Evolutionary conservation across 1,139 yeast species (phyloP), one percentile per base, ranked within the genome.

Genomic region (Geotrichum klebahnii): DNA sequence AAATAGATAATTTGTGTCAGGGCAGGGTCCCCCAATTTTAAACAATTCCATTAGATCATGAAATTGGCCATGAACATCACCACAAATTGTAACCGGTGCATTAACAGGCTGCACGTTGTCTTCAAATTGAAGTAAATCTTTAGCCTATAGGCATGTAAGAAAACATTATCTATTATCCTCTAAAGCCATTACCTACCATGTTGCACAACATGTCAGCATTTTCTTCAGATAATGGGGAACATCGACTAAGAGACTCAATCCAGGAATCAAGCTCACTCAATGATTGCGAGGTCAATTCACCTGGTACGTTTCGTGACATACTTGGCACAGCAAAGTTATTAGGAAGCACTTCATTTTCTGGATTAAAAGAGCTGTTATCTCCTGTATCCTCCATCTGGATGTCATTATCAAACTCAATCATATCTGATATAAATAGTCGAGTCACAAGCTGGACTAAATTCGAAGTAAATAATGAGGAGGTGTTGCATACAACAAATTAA

Each of bases 1-100:
- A 61, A 83, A 83, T 55, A 83, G 68, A 64, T 86, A 81, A 69
- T 82, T 79, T 40, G 90, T 76, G 61, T 76, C 79, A 0, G 94
- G 94, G 56, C 86, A 81, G 41, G 83, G 82, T 5, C 96, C 96
- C 5, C 95, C 95, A 60, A 84, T 80, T 38, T 72, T 70, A 68
- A 89, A 87, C 45, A 89, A 71, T 51, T 92, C 92, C 63, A 87
- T 72, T 55, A 89, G 70, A 68, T 89, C 97, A 66, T 89, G 96
- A 53, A 88, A 77, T 67, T 89, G 97, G 6, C 97, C 97, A 65
- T 89, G 96, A 41, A 89, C 88, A 66, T 89, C 96, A 46, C 97
- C 97, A 70, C 96, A 89, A 79, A 36, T 89, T 16, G 95, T 86
- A 28, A 87, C 88, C 1, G 96, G 96, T 2, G 85, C 92, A 55